A percentile compares a stretch with the other conserved stretches of the same genome.
phyloP scores from a whole-genome alignment of 306 rosid genomes.

The Pterocarpus macrocarpus region DNA sequence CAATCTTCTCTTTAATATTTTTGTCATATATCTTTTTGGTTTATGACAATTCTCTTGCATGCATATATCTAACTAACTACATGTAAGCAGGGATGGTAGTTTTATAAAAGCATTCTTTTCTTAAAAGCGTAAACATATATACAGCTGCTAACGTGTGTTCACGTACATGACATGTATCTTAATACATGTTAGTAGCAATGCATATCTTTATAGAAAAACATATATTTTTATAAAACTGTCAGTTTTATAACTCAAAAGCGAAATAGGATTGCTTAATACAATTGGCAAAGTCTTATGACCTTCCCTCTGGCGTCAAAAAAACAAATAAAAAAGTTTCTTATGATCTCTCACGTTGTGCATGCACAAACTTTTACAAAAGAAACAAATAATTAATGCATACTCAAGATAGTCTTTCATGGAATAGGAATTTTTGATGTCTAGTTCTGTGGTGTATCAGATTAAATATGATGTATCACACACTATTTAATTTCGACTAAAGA shows the following conservation, averaged over 20 bases:
- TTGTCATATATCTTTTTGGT: background rate
- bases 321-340: background rate
- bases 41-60: background rate
- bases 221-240: background rate
- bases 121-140: too few relatives aligned
- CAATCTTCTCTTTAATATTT: background rate
- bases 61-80: background rate
- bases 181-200: background rate
- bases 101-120: too few relatives aligned
- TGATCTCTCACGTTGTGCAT: too few relatives aligned
- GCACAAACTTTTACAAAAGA: background rate
- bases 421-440: too few relatives aligned
- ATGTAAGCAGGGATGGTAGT: background rate
- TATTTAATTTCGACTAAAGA: too few relatives aligned
- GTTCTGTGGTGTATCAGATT: too few relatives aligned
- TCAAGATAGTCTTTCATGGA: constrained; percentile 1
- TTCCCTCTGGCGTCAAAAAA: too few relatives aligned
- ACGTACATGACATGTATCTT: background rate
- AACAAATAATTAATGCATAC: background rate
- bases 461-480: too few relatives aligned
- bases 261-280: constrained; percentile 1
- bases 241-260: background rate
- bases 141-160: background rate
- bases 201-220: background rate
- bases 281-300: constrained; percentile 8